Evolutionary conservation across 1,284 basidiomycete species (phyloP).

Genomic region (Malassezia japonica): DNA sequence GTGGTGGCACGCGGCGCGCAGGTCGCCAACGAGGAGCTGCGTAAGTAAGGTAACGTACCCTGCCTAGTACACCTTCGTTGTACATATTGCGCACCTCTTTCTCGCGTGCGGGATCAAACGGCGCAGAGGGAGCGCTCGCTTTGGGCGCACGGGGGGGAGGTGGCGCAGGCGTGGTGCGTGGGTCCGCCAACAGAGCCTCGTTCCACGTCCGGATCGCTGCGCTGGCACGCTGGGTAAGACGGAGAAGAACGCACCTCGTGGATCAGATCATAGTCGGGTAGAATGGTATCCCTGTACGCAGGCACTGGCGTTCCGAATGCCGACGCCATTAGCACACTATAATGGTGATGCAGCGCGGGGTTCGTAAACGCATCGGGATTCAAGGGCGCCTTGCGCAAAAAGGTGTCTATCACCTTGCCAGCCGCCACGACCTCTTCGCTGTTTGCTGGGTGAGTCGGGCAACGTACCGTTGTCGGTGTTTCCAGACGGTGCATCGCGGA

Average conservation of each 20-base stretch:
- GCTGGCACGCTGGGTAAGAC: slow-evolving; percentile 59
- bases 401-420: slow-evolving; percentile 64
- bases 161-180: slow-evolving; percentile 7
- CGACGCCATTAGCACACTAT: slow-evolving; percentile 76
- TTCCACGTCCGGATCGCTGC: slow-evolving; percentile 68
- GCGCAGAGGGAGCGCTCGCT: not conserved
- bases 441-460: slow-evolving; percentile 53
- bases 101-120: not conserved
- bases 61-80: slow-evolving; percentile 1
- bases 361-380: slow-evolving; percentile 83
- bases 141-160: not conserved
- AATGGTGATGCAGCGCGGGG: slow-evolving; percentile 73
- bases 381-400: slow-evolving; percentile 69
- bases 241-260: slow-evolving; percentile 57
- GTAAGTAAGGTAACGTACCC: slow-evolving; percentile 11
- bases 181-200: slow-evolving; percentile 58
- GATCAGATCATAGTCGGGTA: slow-evolving; percentile 67
- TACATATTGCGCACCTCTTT: slow-evolving; percentile 7
- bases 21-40: slow-evolving; percentile 26
- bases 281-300: slow-evolving; percentile 64
- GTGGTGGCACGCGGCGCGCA: slow-evolving; percentile 29
- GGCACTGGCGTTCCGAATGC: slow-evolving; percentile 67
- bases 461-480: not conserved
- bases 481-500: slow-evolving; percentile 54
- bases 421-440: slow-evolving; percentile 63